Conservation (phyloP, 139 green algal species). For the Gonium pectorale region DNA sequence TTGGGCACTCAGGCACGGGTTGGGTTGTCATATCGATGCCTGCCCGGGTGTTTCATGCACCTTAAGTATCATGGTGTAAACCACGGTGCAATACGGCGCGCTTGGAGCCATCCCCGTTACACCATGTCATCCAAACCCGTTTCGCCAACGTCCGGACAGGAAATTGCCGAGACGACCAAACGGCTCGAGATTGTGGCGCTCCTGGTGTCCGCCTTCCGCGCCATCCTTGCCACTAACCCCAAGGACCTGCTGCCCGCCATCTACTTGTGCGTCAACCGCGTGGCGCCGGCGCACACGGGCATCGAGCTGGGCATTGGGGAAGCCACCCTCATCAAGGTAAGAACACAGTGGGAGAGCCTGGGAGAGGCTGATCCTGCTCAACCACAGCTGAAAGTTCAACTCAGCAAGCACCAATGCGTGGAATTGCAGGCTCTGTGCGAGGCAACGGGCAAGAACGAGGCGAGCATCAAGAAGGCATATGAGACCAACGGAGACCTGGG, state of each 20-base stretch:
- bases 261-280: constrained; percentile 93
- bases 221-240: constrained; percentile 83
- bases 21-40: too few relatives aligned
- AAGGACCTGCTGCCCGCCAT: constrained; percentile 88
- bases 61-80: too few relatives aligned
- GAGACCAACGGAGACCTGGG: constrained; percentile 91
- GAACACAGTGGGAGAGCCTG: background rate
- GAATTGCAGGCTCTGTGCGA: constrained; percentile 84
- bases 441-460: constrained; percentile 88
- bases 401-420: too few relatives aligned
- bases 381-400: too few relatives aligned
- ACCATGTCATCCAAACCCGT: too few relatives aligned
- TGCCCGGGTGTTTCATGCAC: too few relatives aligned
- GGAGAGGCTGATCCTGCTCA: too few relatives aligned
- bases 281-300: constrained; percentile 91
- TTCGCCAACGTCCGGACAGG: too few relatives aligned
- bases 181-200: constrained; percentile 78
- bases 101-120: too few relatives aligned
- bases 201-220: constrained; percentile 79
- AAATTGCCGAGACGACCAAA: constrained; percentile 64
- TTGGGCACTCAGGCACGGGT: too few relatives aligned
- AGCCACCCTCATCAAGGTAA: constrained; percentile 89
- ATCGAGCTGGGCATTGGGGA: constrained; percentile 98
- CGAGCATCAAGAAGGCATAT: constrained; percentile 87
- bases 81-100: too few relatives aligned